Evolutionary conservation across 768 basidiomycete species (phyloP).

Genomic region (Candolleomyces eurysporus): DNA sequence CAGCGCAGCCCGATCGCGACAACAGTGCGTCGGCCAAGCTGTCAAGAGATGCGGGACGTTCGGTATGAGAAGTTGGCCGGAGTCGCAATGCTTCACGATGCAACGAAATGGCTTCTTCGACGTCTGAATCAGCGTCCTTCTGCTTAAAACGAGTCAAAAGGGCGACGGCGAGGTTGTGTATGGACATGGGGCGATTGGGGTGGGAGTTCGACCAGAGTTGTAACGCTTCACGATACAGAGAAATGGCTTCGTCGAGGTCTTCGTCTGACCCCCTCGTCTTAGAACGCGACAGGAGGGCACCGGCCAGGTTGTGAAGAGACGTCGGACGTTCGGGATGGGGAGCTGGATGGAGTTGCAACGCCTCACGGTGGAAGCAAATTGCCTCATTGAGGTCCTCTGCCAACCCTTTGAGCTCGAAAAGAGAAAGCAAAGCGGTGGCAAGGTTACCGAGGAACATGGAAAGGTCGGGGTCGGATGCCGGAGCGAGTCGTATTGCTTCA

Average conservation of each 20-base stretch:
- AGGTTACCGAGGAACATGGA: neutral
- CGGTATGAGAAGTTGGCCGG: no score
- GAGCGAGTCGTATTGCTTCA: neutral
- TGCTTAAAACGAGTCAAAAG: neutral
- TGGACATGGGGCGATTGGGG: slow-evolving; percentile 5
- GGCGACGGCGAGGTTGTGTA: neutral
- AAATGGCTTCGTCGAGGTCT: neutral
- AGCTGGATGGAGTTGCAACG: slow-evolving; percentile 9
- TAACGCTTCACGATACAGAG: slow-evolving; percentile 14
- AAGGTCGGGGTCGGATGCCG: neutral
- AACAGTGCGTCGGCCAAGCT: no score
- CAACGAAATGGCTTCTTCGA: neutral
- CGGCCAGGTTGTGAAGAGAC: slow-evolving; percentile 7
- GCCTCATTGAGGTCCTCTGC: slow-evolving; percentile 11
- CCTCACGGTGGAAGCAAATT: slow-evolving; percentile 9
- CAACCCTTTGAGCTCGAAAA: neutral
- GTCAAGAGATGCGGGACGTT: no score
- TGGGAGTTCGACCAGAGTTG: slow-evolving; percentile 9
- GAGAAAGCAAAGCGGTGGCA: neutral
- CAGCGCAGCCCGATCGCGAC: no score
- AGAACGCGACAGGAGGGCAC: slow-evolving; percentile 12
- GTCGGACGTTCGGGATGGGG: slow-evolving; percentile 12
- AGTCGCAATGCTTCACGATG: no score
- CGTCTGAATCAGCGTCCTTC: neutral
- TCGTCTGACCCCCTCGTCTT: slow-evolving; percentile 1